These are phyloP conservation scores for Parmelia sp. DNA, from an alignment of 495 filamentous ascomycete species.

Conservation along the genomic window DNA sequence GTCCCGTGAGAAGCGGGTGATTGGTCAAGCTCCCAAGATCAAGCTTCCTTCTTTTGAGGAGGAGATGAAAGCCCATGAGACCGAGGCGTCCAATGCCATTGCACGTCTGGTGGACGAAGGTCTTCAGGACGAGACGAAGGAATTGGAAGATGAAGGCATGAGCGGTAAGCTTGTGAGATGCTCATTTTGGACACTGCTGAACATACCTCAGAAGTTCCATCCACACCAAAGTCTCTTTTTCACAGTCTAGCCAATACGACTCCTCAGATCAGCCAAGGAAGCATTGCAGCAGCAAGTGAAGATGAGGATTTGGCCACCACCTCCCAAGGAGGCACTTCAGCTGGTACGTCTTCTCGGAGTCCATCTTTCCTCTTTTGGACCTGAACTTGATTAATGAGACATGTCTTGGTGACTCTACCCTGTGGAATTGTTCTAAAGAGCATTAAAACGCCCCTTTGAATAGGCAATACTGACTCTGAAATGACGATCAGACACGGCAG, in stretches of 20 bases:
- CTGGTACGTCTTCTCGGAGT: too few relatives aligned
- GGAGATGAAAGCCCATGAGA: neutral
- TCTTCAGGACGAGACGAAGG: neutral
- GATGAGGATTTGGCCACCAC: neutral
- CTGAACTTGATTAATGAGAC: too few relatives aligned
- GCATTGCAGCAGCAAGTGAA: neutral
- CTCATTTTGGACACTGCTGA: neutral
- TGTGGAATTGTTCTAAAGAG: too few relatives aligned
- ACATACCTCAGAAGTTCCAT: neutral
- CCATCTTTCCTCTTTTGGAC: too few relatives aligned
- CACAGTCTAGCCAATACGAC: neutral
- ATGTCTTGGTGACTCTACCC: too few relatives aligned
- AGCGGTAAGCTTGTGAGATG: neutral
- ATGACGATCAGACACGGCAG: neutral
- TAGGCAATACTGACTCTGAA: too few relatives aligned
- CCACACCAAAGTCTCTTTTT: neutral
- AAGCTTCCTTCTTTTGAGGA: neutral
- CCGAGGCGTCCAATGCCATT: neutral
- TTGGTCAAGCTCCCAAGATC: neutral
- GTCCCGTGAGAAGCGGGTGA: neutral
- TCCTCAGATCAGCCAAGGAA: neutral
- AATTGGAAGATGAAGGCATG: neutral
- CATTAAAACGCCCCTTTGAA: too few relatives aligned
- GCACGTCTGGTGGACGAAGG: constrained; percentile 3
- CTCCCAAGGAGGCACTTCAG: neutral